Evolutionary conservation across 805 yeast species (phyloP).

Genomic region (Jamesozyma rosinii): DNA sequence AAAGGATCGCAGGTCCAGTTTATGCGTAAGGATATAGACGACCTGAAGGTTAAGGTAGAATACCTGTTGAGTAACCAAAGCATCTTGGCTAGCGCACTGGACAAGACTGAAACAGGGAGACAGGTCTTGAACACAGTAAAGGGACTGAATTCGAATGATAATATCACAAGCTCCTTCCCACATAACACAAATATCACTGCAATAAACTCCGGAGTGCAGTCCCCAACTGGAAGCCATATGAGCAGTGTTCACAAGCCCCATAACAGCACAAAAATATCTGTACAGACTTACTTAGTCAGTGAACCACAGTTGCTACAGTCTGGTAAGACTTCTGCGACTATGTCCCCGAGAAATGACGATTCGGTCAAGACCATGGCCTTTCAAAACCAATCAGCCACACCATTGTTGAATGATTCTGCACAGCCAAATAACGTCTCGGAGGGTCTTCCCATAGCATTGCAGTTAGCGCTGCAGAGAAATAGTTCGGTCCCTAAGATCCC

Average conservation of each 20-base stretch:
- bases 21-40: slow-evolving; percentile 76
- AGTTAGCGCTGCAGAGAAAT: slow-evolving; percentile 35
- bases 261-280: slow-evolving; percentile 20
- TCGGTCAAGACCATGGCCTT: not conserved
- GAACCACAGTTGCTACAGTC: slow-evolving; percentile 35
- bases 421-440: slow-evolving; percentile 7
- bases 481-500: not conserved
- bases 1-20: slow-evolving; percentile 86
- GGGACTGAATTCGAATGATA: not conserved
- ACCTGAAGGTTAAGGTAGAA: slow-evolving; percentile 63
- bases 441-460: slow-evolving; percentile 36
- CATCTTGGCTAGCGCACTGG: slow-evolving; percentile 1
- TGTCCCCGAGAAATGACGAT: slow-evolving; percentile 4
- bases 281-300: slow-evolving; percentile 37
- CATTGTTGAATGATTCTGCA: slow-evolving; percentile 35
- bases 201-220: not conserved
- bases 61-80: slow-evolving; percentile 56
- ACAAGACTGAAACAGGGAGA: slow-evolving; percentile 2
- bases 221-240: too few relatives aligned
- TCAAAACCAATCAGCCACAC: slow-evolving; percentile 13
- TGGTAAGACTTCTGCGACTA: not conserved
- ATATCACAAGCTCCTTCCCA: too few relatives aligned
- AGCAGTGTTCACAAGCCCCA: not conserved
- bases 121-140: not conserved
- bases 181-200: not conserved